Evolutionary conservation across 2,329 filamentous ascomycete species (phyloP), one percentile per base, ranked within the genome.

Genomic region (Aureobasidium melanogenum): DNA sequence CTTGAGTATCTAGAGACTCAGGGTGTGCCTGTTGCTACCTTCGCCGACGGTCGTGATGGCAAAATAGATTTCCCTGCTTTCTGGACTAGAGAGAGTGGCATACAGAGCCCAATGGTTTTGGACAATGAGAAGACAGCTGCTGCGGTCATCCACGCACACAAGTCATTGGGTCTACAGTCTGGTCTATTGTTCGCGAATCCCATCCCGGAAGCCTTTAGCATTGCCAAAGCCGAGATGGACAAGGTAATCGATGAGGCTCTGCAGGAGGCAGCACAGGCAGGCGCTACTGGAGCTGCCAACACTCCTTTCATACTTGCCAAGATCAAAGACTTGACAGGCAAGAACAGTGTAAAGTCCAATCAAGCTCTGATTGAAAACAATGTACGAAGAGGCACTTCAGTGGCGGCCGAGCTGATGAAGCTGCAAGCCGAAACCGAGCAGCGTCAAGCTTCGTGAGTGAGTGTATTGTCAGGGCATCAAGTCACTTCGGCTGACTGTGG

Each of bases 111-210:
- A 0, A 83, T 84, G 24, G 83, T 89, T 1, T 83, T 97, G 44
- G 76, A 85, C 58, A 82, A 87, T 66, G 90, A 95, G 71, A 80
- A 80, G 60, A 89, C 97, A 70, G 94, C 94, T 36, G 94, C 94
- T 0, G 86, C 88, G n/a, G 90, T 97, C 61, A 88, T 96, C 62
- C 80, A 89, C 66, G 89, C 91, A 0, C 90, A 96, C 75, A 82
- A 87, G 67, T 79, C 76, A 55, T 79, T 96, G 15, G 82, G 82
- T 5, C 82, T 97, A 34, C 82, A 86, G 63, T 91, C 89, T 1
- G 94, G 93, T 9, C 76, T 97, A 60, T 78, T 92, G 62, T 92
- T 99, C 70, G 92, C 92, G 61, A 97, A 96, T 70, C 93, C 92
- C 0, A 88, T 96, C 38, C 88, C 91, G 0, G 77, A 82, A 58